Conservation (phyloP, 2,329 filamentous ascomycete species). For the Fusarium veterinarium region DNA sequence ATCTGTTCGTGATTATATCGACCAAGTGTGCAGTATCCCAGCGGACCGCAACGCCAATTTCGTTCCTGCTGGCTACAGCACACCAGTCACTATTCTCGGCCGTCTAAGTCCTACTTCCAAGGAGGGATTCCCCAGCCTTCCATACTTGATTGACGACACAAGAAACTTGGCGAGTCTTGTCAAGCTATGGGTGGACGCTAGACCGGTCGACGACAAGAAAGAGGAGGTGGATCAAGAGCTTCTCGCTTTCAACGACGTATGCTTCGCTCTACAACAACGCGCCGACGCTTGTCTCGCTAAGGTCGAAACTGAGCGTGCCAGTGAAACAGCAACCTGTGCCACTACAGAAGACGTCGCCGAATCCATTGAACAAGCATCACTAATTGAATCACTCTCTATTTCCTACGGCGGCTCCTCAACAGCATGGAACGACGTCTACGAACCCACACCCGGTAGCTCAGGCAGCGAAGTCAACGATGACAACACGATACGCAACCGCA, state of each 20-base stretch:
- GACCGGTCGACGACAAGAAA: slow-evolving; percentile 52
- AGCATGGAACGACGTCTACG: slow-evolving; percentile 45
- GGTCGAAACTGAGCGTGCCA: slow-evolving; percentile 58
- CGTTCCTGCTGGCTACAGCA: slow-evolving; percentile 88
- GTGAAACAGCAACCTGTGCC: slow-evolving; percentile 48
- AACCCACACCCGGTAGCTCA: slow-evolving; percentile 60
- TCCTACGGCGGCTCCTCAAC: slow-evolving; percentile 46
- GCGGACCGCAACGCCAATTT: slow-evolving; percentile 73
- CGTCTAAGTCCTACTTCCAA: slow-evolving; percentile 82
- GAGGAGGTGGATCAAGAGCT: slow-evolving; percentile 60
- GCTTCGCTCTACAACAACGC: slow-evolving; percentile 61
- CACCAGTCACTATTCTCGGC: slow-evolving; percentile 88
- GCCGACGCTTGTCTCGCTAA: slow-evolving; percentile 63
- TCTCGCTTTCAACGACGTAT: slow-evolving; percentile 64
- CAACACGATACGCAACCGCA: slow-evolving; percentile 24
- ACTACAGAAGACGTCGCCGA: slow-evolving; percentile 57
- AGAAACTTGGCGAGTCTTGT: slow-evolving; percentile 87
- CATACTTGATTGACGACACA: slow-evolving; percentile 91
- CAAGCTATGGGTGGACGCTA: slow-evolving; percentile 78
- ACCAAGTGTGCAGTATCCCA: slow-evolving; percentile 85
- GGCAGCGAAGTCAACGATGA: slow-evolving; percentile 58
- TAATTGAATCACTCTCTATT: slow-evolving; percentile 51
- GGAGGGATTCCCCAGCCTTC: slow-evolving; percentile 92
- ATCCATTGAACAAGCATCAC: slow-evolving; percentile 58
- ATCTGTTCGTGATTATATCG: slow-evolving; percentile 87